Percentiles rank a stretch among this genome's conserved stretches.
phyloP scores from a whole-genome alignment of 495 filamentous ascomycete species.

The Xylaria venustula region DNA sequence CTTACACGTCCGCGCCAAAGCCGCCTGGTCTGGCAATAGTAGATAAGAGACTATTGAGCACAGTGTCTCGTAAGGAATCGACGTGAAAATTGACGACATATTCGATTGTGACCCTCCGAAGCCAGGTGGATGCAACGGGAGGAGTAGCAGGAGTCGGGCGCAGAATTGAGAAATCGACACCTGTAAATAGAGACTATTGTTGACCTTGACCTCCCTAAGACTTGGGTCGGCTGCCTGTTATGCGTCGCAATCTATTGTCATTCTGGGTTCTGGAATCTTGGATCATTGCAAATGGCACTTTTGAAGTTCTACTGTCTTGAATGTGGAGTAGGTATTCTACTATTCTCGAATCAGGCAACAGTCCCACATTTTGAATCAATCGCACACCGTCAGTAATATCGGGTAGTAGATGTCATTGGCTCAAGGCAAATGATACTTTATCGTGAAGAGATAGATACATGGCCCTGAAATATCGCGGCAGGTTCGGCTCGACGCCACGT shows the following conservation, averaged over 20 bases:
- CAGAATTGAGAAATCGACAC: neutral
- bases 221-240: neutral
- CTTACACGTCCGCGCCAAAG: neutral
- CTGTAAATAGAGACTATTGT: neutral
- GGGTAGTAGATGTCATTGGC: too few species aligned
- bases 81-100: neutral
- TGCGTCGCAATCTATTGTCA: neutral
- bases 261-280: neutral
- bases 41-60: neutral
- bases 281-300: neutral
- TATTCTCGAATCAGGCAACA: too few species aligned
- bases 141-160: neutral
- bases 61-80: neutral
- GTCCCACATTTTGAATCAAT: too few species aligned
- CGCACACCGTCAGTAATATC: too few species aligned
- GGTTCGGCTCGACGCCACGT: too few species aligned
- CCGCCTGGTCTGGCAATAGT: neutral
- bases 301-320: too few species aligned
- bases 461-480: too few species aligned
- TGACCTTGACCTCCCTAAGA: neutral
- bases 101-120: neutral
- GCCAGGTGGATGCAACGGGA: neutral
- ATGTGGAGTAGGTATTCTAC: too few species aligned
- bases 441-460: too few species aligned
- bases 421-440: too few species aligned